phyloP scores from a whole-genome alignment of 331 rosid species.

The Quercus phellos region DNA sequence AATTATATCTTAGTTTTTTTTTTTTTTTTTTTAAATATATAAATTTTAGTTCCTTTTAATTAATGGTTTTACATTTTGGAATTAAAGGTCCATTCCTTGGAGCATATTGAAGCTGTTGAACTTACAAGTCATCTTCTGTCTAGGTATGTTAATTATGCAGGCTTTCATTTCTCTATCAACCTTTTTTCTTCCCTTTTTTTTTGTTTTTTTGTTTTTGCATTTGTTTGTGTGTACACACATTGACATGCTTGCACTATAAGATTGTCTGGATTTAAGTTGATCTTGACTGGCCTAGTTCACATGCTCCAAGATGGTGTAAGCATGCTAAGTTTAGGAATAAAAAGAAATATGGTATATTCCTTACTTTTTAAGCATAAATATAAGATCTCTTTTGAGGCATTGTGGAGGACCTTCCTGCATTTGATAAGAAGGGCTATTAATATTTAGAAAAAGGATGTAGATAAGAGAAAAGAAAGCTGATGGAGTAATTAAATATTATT shows the following conservation, averaged over 20 bases:
- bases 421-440: not conserved
- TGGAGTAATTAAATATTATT: not conserved
- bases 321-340: not conserved
- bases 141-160: slow-evolving; percentile 40
- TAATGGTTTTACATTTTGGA: slow-evolving; percentile 23
- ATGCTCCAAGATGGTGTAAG: not conserved
- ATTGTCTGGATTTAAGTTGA: not conserved
- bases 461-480: not conserved
- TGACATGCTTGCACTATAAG: not conserved
- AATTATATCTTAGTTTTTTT: slow-evolving; percentile 1
- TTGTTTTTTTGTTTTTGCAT: not conserved
- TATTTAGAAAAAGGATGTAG: not conserved
- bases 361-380: not conserved
- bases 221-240: not conserved
- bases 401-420: not conserved
- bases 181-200: not conserved
- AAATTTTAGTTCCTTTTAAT: slow-evolving; percentile 19
- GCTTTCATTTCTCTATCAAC: slow-evolving; percentile 3
- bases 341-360: not conserved
- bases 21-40: not conserved
- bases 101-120: slow-evolving; percentile 83
- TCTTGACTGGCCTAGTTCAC: not conserved
- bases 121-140: slow-evolving; percentile 49
- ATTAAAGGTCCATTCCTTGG: slow-evolving; percentile 82
- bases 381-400: not conserved